Base-by-base conservation (phyloP, 768 basidiomycete species). In the Macrocybe gigantea region DNA sequence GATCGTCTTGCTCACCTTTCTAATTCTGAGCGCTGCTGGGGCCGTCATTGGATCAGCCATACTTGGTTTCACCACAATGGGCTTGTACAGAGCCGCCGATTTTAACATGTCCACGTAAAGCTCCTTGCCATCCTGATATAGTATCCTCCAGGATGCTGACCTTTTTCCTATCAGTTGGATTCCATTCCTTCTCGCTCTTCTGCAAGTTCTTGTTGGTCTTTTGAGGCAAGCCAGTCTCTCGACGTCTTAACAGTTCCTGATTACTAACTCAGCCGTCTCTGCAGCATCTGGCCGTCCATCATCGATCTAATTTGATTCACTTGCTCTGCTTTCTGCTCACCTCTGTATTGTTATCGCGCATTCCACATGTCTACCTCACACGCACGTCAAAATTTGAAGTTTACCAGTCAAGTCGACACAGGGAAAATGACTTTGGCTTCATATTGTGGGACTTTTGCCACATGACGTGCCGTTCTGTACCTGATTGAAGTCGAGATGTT, bases 71-170 rank as follows among this genome's bases (percentile, higher is more conserved):
- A 59, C 66, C n/a, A 59, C 69, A n/a, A 66, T 66, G 33, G 75
- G 70, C 7, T 50, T 79, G 33, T 79, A 66, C 58, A 65, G 64
- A 47, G 66, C 75, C 1, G 75, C 60, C 11, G 55, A 67, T 40
- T 77, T 72, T 41, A 67, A 73, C 45, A 74, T 79, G 72, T 78
- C 75, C 14, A 77, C 77, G 71, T 77, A 55, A 36, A 72, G 60
- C 14, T 47, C 15, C 8, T 38, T 48, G 41, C 15, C 45, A 5
- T 33, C 15, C 54, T 33, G 33, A 7, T 29, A 38, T 31, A 22
- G 22, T 33, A 42, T 50, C 39, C 38, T 47, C 34, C 32, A 44
- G 13, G 41, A 11, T 40, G 34, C 43, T 22, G 36, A 29, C 22
- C 22, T 29, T 33, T 33, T 22, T 22, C 22, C 22, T 22, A 22